phyloP scores from a whole-genome alignment of 768 basidiomycete species.

The Russula abietina region DNA sequence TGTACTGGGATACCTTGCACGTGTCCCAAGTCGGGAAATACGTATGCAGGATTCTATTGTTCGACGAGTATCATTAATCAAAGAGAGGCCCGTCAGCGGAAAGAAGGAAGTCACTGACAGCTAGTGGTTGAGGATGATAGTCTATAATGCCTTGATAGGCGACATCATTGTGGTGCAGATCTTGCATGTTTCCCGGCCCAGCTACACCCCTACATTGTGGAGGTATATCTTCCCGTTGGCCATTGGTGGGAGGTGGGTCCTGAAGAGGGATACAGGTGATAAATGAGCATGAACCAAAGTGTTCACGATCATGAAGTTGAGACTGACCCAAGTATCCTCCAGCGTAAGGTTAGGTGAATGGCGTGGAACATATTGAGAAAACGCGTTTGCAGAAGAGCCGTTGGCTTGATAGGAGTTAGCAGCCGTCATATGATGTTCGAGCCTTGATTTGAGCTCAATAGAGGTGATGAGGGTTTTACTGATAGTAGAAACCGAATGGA shows the following conservation, averaged over 20 bases:
- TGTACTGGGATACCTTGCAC: neutral
- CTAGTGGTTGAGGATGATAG: neutral
- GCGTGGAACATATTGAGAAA: neutral
- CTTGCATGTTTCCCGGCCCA: neutral
- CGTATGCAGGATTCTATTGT: neutral
- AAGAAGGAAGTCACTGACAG: neutral
- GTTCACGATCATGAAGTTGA: neutral
- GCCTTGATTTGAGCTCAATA: no score
- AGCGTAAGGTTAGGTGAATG: neutral
- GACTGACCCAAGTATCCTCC: neutral
- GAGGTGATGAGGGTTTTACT: no score
- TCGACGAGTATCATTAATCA: neutral
- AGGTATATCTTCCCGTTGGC: neutral
- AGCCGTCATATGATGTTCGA: no score
- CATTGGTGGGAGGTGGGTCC: neutral
- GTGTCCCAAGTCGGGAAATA: neutral
- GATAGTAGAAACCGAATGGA: no score
- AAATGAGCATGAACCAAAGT: neutral
- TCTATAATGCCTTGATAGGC: neutral
- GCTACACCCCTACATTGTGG: neutral
- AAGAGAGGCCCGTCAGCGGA: neutral
- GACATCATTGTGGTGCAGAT: neutral
- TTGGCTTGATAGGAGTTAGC: neutral
- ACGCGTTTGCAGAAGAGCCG: neutral
- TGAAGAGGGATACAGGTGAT: neutral